Conservation (phyloP, 805 yeast genomes). For the Candida ovalis region DNA sequence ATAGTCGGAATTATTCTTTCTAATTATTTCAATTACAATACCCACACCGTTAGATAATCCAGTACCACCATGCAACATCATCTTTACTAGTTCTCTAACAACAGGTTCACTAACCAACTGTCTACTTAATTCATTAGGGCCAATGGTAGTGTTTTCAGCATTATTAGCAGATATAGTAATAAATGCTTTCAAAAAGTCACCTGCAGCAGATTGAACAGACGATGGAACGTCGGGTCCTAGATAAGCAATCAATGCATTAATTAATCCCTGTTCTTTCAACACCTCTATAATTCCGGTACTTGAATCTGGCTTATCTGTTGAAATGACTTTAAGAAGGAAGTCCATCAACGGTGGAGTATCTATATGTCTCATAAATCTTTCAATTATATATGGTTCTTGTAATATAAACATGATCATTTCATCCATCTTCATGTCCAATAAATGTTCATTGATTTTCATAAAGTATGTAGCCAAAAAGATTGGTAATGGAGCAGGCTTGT, state of each 20-base stretch:
- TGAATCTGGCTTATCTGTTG: conserved; percentile 86
- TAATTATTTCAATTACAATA: conserved; percentile 52
- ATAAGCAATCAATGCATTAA: conserved; percentile 67
- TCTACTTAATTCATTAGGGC: conserved; percentile 92
- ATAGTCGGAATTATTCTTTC: conserved; percentile 65
- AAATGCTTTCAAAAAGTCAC: conserved; percentile 91
- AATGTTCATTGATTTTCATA: conserved; percentile 86
- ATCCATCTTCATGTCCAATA: conserved; percentile 83
- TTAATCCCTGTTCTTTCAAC: conserved; percentile 66
- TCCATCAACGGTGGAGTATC: conserved; percentile 96
- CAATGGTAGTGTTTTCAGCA: conserved; percentile 86
- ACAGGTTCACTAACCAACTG: conserved; percentile 78
- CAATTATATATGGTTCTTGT: conserved; percentile 66
- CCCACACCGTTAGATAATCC: conserved; percentile 94
- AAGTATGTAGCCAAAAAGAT: conserved; percentile 81
- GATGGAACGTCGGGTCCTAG: conserved; percentile 66
- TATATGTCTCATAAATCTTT: conserved; percentile 76
- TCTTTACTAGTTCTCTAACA: conserved; percentile 60
- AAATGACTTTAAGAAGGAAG: conserved; percentile 79
- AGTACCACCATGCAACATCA: conserved; percentile 80
- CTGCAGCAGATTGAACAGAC: conserved; percentile 85
- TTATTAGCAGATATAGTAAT: conserved; percentile 92
- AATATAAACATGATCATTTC: conserved; percentile 72
- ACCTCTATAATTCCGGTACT: conserved; percentile 84
- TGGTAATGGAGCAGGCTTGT: conserved; percentile 60